A percentile compares a stretch with the other conserved stretches of the same genome.
Conservation (phyloP, 352 stramenopile species). For the Phytophthora uliginosa region DNA sequence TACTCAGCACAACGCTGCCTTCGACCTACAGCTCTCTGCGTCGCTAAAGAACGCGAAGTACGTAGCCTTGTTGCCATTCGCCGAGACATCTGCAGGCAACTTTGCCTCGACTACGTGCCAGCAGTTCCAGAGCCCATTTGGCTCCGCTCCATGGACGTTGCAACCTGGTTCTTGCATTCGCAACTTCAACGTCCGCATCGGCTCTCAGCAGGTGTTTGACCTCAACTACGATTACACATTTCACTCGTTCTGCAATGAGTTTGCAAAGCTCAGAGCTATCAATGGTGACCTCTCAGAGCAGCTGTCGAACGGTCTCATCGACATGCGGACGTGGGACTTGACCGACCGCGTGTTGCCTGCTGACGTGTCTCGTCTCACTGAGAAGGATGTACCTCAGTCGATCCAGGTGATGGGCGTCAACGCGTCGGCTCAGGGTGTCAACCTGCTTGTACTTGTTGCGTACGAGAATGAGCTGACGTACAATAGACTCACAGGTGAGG, state of each 20-base stretch:
- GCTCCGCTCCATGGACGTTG: background rate
- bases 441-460: no score
- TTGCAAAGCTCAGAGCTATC: slow-evolving; percentile 25
- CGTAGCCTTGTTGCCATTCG: background rate
- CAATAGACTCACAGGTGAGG: no score
- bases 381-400: no score
- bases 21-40: background rate
- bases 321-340: slow-evolving; percentile 20
- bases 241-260: slow-evolving; percentile 23
- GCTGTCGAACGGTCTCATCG: slow-evolving; percentile 29
- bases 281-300: slow-evolving; percentile 25
- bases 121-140: slow-evolving; percentile 12
- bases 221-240: slow-evolving; percentile 31
- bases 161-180: slow-evolving; percentile 9
- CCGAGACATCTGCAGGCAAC: background rate
- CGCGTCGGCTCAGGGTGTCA: no score
- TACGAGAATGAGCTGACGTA: no score
- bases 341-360: slow-evolving; percentile 9
- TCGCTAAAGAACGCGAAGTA: background rate
- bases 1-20: background rate
- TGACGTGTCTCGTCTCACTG: no score
- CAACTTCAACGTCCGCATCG: slow-evolving; percentile 13
- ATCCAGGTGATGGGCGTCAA: no score
- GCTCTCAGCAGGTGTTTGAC: slow-evolving; percentile 18
- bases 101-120: background rate